A percentile compares a stretch with the other conserved stretches of the same genome.
These are phyloP conservation scores for Yamadazyma friedrichii DNA, from an alignment of 1,139 yeast species.

Conservation along the genomic window DNA sequence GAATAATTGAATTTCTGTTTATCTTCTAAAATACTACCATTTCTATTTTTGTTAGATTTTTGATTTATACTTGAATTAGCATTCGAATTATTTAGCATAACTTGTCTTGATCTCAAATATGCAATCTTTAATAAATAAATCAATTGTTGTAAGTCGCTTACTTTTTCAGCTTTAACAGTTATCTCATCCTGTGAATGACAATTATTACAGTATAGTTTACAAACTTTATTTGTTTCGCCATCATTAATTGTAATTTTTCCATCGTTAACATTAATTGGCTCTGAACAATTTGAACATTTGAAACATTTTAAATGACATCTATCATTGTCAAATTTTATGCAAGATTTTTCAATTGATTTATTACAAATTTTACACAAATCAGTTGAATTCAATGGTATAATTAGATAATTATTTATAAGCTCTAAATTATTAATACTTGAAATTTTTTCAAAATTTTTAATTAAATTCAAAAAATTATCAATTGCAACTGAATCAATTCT, in stretches of 20 bases:
- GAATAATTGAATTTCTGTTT: slow-evolving; percentile 49
- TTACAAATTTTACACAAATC: slow-evolving; percentile 75
- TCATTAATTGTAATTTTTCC: neutral
- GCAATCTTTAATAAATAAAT: slow-evolving; percentile 81
- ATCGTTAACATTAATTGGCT: slow-evolving; percentile 12
- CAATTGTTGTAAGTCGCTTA: slow-evolving; percentile 71
- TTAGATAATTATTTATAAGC: slow-evolving; percentile 34
- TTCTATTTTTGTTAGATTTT: slow-evolving; percentile 2
- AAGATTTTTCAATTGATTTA: slow-evolving; percentile 78
- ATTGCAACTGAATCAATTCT: slow-evolving; percentile 61
- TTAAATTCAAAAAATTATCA: slow-evolving; percentile 56
- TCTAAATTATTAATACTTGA: slow-evolving; percentile 13
- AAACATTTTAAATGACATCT: slow-evolving; percentile 87
- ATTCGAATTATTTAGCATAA: slow-evolving; percentile 38
- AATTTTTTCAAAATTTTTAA: slow-evolving; percentile 23
- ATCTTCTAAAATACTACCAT: slow-evolving; percentile 15
- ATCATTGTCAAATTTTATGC: slow-evolving; percentile 57
- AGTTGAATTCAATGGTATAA: slow-evolving; percentile 62
- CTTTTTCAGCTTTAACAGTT: slow-evolving; percentile 56
- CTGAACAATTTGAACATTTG: slow-evolving; percentile 55
- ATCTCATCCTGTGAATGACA: slow-evolving; percentile 19
- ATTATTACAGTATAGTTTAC: slow-evolving; percentile 4
- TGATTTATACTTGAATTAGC: slow-evolving; percentile 3
- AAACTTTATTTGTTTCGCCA: slow-evolving; percentile 29
- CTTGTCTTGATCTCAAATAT: slow-evolving; percentile 70